phyloP scores from a whole-genome alignment of 2,329 filamentous ascomycete species.

The Cercospora sp. region DNA sequence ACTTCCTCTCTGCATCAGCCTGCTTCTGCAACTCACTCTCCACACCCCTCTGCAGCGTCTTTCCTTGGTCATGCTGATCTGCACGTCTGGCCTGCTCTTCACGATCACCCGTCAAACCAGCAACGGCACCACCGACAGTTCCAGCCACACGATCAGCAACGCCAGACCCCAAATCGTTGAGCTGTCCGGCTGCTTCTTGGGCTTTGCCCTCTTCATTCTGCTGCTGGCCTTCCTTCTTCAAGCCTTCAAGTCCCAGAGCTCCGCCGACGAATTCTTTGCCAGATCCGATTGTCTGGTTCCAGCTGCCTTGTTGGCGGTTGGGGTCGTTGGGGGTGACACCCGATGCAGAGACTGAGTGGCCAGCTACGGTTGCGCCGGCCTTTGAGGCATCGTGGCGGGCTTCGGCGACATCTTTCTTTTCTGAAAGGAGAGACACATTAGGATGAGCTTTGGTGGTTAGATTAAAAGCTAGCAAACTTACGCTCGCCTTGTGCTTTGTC shows the following conservation, averaged over 20 bases:
- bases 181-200: slow-evolving; percentile 79
- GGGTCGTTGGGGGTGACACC: slow-evolving; percentile 73
- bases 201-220: slow-evolving; percentile 80
- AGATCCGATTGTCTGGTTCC: slow-evolving; percentile 87
- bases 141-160: slow-evolving; percentile 48
- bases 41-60: slow-evolving; percentile 79
- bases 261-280: slow-evolving; percentile 81
- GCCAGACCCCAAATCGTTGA: slow-evolving; percentile 72
- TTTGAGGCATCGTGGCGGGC: slow-evolving; percentile 74
- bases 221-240: slow-evolving; percentile 72
- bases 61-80: slow-evolving; percentile 74
- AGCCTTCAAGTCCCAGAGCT: slow-evolving; percentile 69
- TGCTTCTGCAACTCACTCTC: slow-evolving; percentile 80
- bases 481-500: slow-evolving; percentile 57
- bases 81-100: slow-evolving; percentile 63
- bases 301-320: slow-evolving; percentile 70
- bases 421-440: slow-evolving; percentile 37
- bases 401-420: slow-evolving; percentile 65
- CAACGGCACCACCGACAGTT: slow-evolving; percentile 67
- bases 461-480: background rate
- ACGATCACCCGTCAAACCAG: slow-evolving; percentile 61
- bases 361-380: slow-evolving; percentile 71
- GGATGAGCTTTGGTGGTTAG: background rate
- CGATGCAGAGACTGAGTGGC: slow-evolving; percentile 66
- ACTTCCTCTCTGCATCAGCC: slow-evolving; percentile 37